A percentile compares a stretch with the other conserved stretches of the same genome.
These are phyloP conservation scores for Annulohypoxylon truncatum DNA, from an alignment of 2,329 filamentous ascomycete species.

Conservation along the genomic window DNA sequence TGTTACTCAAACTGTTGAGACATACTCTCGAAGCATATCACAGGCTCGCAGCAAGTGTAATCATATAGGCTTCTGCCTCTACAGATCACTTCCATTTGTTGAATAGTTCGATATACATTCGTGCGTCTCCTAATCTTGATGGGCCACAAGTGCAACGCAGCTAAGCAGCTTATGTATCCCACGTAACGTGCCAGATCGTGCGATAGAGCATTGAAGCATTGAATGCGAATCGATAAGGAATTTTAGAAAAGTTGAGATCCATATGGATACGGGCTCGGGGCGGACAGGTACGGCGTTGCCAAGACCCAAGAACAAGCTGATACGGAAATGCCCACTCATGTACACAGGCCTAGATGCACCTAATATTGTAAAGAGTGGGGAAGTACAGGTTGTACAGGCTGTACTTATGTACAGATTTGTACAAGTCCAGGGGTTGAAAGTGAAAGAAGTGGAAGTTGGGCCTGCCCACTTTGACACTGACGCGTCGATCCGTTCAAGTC, in stretches of 20 bases:
- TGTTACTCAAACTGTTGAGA: conserved; percentile 16
- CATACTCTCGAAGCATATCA: neutral
- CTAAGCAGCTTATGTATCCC: neutral
- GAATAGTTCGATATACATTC: neutral
- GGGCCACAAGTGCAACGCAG: neutral
- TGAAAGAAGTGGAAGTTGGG: neutral
- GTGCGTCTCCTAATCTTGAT: neutral
- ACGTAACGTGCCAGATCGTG: neutral
- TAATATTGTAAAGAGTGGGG: conserved; percentile 30
- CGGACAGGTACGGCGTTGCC: conserved; percentile 23
- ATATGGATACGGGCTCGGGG: neutral
- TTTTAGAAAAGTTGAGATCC: neutral
- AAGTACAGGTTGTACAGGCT: conserved; percentile 4
- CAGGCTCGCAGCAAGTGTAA: neutral
- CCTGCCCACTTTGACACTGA: conserved; percentile 27
- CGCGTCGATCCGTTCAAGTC: conserved; percentile 34
- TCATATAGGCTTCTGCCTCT: neutral
- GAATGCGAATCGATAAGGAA: conserved; percentile 5
- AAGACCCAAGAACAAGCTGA: conserved; percentile 15
- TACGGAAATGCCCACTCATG: conserved; percentile 13
- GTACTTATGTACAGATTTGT: neutral
- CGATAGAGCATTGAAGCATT: neutral
- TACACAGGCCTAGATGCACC: conserved; percentile 27
- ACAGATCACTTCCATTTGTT: neutral
- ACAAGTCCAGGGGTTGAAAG: neutral